A percentile compares a stretch with the other conserved stretches of the same genome.
Conservation (phyloP, 2,329 filamentous ascomycete genomes). For the Xylariaceae sp. region DNA sequence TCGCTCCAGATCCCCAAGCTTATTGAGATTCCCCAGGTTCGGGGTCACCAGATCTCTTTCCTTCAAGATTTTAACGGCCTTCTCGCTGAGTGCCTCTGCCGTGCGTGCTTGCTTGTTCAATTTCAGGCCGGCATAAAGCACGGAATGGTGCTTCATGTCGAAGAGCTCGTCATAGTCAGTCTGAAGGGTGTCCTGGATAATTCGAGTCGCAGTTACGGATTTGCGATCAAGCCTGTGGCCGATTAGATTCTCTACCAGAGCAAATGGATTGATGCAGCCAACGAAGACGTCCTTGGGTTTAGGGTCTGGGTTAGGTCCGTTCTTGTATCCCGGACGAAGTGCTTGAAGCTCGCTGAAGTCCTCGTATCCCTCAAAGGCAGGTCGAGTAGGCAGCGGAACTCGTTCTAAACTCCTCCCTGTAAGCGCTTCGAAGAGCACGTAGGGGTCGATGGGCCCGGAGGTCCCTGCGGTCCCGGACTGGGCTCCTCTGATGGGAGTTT, state of each 20-base stretch:
- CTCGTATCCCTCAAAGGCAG: conserved; percentile 32
- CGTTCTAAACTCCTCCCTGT: conserved; percentile 33
- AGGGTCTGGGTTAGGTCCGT: conserved; percentile 32
- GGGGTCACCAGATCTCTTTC: conserved; percentile 39
- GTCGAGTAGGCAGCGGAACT: conserved; percentile 22
- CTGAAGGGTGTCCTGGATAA: conserved; percentile 40
- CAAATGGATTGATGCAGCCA: conserved; percentile 41
- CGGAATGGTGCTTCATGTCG: conserved; percentile 39
- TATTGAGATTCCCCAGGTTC: conserved; percentile 37
- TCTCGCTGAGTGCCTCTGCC: conserved; percentile 35
- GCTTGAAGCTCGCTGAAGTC: conserved; percentile 30
- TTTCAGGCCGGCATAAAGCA: conserved; percentile 39
- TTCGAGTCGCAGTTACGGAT: conserved; percentile 30
- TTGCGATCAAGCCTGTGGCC: conserved; percentile 37
- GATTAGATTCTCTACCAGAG: conserved; percentile 39
- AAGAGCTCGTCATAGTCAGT: conserved; percentile 45
- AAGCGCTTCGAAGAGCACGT: conserved; percentile 36
- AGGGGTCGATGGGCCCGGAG: conserved; percentile 31
- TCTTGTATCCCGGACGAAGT: conserved; percentile 18
- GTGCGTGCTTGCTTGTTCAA: conserved; percentile 35
- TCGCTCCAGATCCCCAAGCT: conserved; percentile 36
- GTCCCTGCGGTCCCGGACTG: neutral
- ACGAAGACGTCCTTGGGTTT: conserved; percentile 36
- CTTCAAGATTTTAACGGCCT: conserved; percentile 39
- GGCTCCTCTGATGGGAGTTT: conserved; percentile 13